Conservation (phyloP, 176 grass and related monocot genomes). For the Musa schizocarpa region DNA sequence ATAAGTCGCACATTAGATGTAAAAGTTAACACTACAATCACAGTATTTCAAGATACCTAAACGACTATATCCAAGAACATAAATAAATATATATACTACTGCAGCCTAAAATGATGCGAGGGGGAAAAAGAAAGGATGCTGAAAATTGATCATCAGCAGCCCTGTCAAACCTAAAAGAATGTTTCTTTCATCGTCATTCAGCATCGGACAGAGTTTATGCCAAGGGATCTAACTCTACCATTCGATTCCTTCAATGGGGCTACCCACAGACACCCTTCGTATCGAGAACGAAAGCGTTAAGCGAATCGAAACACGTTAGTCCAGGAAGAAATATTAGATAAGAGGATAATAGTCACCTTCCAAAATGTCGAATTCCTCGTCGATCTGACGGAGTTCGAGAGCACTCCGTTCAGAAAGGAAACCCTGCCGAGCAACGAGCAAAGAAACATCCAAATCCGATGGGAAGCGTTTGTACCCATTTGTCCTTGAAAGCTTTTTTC, state of each 20-base stretch:
- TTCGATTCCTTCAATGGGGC: too few species aligned
- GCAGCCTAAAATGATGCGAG: too few species aligned
- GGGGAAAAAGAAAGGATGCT: too few species aligned
- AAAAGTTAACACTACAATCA: not conserved
- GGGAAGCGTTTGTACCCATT: conserved; percentile 29
- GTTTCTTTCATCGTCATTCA: too few species aligned
- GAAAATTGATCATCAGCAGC: too few species aligned
- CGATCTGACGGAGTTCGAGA: conserved; percentile 90
- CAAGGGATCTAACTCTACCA: too few species aligned
- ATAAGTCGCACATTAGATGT: not conserved
- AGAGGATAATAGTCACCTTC: conserved; percentile 26
- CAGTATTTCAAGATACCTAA: not conserved
- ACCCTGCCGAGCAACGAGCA: not conserved
- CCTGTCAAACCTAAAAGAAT: too few species aligned
- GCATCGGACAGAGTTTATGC: too few species aligned
- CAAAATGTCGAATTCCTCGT: conserved; percentile 86
- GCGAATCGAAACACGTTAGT: too few species aligned
- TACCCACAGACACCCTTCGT: too few species aligned
- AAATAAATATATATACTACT: not conserved
- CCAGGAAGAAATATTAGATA: too few species aligned
- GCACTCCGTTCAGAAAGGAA: conserved; percentile 37
- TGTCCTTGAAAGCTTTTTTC: conserved; percentile 68
- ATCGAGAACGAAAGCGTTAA: too few species aligned
- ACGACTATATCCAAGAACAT: not conserved
- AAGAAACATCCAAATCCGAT: not conserved